phyloP scores from a whole-genome alignment of 1,139 yeast genomes.

The Debaryomyces sp. region DNA sequence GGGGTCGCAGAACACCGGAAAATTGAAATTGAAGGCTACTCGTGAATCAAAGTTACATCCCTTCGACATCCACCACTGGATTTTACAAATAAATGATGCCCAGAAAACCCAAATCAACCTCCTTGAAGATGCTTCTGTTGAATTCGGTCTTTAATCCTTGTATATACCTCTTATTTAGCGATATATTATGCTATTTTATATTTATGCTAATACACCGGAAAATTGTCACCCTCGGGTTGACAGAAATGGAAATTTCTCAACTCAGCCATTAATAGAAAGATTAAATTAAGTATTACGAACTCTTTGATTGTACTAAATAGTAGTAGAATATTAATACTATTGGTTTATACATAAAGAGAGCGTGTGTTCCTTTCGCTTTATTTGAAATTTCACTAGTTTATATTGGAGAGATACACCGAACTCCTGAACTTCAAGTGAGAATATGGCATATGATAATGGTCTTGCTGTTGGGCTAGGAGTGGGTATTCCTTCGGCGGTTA shows the following conservation, averaged over 20 bases:
- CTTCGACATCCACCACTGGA: slow-evolving; percentile 63
- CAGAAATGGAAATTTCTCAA: slow-evolving; percentile 3
- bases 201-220: slow-evolving; percentile 3
- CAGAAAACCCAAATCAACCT: slow-evolving; percentile 45
- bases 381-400: not conserved
- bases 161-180: slow-evolving; percentile 4
- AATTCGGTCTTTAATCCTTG: slow-evolving; percentile 25
- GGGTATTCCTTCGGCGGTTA: slow-evolving; percentile 41
- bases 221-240: slow-evolving; percentile 1
- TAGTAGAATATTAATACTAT: not conserved
- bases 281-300: not conserved
- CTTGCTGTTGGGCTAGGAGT: slow-evolving; percentile 47
- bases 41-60: slow-evolving; percentile 59
- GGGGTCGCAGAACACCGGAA: slow-evolving; percentile 61
- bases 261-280: slow-evolving; percentile 5
- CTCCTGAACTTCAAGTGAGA: not conserved
- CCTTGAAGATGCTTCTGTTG: slow-evolving; percentile 51
- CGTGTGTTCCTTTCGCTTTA: not conserved
- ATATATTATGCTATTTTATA: not conserved
- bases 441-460: slow-evolving; percentile 25
- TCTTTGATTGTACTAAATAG: not conserved
- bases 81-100: slow-evolving; percentile 46
- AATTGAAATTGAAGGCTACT: slow-evolving; percentile 58
- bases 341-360: not conserved
- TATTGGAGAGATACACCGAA: not conserved